Evolutionary conservation across 352 stramenopile genomes (phyloP).

Genomic region (Phytophthora pistaciae): DNA sequence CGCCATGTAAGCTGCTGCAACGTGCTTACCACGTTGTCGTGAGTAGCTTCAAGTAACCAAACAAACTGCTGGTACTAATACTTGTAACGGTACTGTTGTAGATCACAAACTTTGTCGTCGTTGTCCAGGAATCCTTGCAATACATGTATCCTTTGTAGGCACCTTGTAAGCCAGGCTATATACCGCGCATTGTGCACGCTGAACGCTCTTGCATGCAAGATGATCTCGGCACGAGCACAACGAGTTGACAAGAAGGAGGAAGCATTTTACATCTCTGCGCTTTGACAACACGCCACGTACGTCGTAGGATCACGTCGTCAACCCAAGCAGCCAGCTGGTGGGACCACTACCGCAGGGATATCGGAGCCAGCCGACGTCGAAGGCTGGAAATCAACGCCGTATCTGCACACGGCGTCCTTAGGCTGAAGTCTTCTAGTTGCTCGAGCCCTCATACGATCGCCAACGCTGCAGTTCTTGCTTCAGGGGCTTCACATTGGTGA

Average conservation of each 20-base stretch:
- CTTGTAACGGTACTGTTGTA: constrained; percentile 1
- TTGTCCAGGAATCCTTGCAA: no score
- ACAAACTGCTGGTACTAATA: background rate
- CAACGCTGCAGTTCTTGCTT: background rate
- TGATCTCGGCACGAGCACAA: background rate
- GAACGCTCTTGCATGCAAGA: background rate
- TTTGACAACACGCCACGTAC: constrained; percentile 4
- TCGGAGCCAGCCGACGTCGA: background rate
- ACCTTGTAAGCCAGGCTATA: no score
- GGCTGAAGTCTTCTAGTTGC: background rate
- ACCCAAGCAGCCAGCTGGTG: constrained; percentile 3
- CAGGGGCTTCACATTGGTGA: background rate
- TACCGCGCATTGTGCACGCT: background rate
- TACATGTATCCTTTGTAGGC: no score
- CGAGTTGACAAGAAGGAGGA: background rate
- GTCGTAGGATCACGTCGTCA: constrained; percentile 10
- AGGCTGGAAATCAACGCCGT: background rate
- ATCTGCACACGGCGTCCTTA: background rate
- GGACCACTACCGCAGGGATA: background rate
- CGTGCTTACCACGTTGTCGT: background rate
- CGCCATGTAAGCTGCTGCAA: constrained; percentile 23
- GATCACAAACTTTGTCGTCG: constrained; percentile 2
- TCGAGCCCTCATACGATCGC: no score
- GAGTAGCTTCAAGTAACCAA: constrained; percentile 26
- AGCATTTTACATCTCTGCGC: background rate